phyloP scores from a whole-genome alignment of 2,329 filamentous ascomycete genomes.

The Ambrosiella xylebori region DNA sequence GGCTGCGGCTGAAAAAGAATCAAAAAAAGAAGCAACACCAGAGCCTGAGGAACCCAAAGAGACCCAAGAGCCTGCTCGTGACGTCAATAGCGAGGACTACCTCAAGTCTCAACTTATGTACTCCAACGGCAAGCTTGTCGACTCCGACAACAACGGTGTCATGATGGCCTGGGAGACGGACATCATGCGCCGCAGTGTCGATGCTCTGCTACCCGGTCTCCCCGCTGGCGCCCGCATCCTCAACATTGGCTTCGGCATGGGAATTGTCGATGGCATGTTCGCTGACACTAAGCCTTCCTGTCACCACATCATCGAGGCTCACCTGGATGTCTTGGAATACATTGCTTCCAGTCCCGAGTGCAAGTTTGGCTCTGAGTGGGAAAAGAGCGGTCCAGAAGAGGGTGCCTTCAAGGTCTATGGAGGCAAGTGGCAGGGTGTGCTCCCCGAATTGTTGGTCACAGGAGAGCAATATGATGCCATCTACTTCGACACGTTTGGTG shows the following conservation, averaged over 20 bases:
- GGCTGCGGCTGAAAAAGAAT: constrained; percentile 15
- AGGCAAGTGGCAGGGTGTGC: constrained; percentile 67
- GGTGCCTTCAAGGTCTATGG: constrained; percentile 55
- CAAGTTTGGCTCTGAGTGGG: constrained; percentile 39
- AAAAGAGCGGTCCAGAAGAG: constrained; percentile 34
- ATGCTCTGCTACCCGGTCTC: constrained; percentile 37
- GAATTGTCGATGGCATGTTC: constrained; percentile 67
- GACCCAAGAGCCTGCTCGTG: constrained; percentile 21
- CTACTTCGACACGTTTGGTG: constrained; percentile 96
- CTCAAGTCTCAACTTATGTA: constrained; percentile 50
- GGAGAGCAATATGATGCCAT: constrained; percentile 68
- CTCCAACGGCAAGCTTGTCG: constrained; percentile 49
- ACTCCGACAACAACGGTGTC: constrained; percentile 61
- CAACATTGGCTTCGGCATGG: constrained; percentile 84
- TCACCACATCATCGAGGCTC: constrained; percentile 78
- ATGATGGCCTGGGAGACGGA: constrained; percentile 90
- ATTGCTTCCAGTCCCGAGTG: constrained; percentile 28
- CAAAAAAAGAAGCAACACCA: constrained; percentile 19
- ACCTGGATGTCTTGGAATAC: constrained; percentile 56
- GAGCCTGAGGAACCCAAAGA: constrained; percentile 19
- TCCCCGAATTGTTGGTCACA: constrained; percentile 48
- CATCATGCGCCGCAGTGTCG: constrained; percentile 67
- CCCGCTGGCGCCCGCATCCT: constrained; percentile 47
- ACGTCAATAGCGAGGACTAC: constrained; percentile 49
- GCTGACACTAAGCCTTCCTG: constrained; percentile 45